These are phyloP conservation scores for Panicum miliaceum DNA, from an alignment of 176 grass and related monocot species.

Conservation along the genomic window DNA sequence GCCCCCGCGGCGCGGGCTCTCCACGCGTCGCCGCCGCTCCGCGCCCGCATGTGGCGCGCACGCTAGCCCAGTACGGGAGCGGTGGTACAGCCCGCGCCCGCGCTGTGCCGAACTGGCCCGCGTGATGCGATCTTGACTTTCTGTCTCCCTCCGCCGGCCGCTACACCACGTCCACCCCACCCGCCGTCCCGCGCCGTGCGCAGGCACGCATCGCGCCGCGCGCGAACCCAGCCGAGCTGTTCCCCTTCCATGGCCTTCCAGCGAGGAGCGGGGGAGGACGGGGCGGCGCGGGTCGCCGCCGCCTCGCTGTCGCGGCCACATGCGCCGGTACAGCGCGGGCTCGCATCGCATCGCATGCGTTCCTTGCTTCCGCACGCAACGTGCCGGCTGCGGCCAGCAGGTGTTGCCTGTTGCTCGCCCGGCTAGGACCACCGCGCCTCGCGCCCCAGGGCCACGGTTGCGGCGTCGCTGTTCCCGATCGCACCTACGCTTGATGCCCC, in stretches of 20 bases:
- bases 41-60: slow-evolving; percentile 26
- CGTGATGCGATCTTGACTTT: slow-evolving; percentile 49
- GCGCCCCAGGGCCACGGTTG: not conserved
- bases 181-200: not conserved
- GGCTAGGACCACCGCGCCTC: not conserved
- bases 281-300: not conserved
- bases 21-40: not conserved
- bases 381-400: not conserved
- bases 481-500: too few species aligned
- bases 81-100: not conserved
- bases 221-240: not conserved
- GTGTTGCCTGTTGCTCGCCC: not conserved
- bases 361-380: slow-evolving; percentile 26
- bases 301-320: slow-evolving; percentile 36
- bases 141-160: not conserved
- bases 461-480: slow-evolving; percentile 18
- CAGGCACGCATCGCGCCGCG: not conserved
- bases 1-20: not conserved
- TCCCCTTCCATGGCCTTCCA: not conserved
- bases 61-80: not conserved
- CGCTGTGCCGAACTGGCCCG: slow-evolving; percentile 36
- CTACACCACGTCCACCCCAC: not conserved
- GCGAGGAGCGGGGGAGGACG: not conserved
- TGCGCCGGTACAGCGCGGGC: not conserved
- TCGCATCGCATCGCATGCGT: not conserved